These are phyloP conservation scores for Synchytrium microbalum DNA, from an alignment of 371 early-diverging fungal genomes.

Conservation along the genomic window DNA sequence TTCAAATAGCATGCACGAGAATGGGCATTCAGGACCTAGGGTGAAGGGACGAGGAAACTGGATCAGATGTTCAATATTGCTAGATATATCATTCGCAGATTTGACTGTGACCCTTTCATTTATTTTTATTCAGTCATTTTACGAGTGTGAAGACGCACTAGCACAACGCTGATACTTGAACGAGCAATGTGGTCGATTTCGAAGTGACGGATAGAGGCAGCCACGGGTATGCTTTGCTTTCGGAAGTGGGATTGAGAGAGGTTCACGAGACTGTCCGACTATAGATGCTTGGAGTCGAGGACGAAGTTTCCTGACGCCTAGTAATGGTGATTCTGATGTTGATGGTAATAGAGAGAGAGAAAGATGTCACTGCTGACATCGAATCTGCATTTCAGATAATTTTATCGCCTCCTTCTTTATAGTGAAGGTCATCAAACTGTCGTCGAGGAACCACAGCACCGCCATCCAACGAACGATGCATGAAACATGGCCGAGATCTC, in stretches of 20 bases:
- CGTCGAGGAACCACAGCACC: neutral
- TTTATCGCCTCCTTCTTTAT: too few species aligned
- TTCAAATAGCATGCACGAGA: constrained; percentile 18
- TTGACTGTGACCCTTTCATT: neutral
- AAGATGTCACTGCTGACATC: constrained; percentile 10
- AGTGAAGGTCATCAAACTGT: neutral
- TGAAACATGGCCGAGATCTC: neutral
- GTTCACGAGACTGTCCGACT: neutral
- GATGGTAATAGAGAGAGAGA: constrained; percentile 13
- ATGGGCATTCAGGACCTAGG: constrained; percentile 66
- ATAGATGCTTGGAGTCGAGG: neutral
- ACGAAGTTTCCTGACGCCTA: constrained; percentile 5
- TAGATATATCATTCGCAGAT: neutral
- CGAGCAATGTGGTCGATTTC: constrained; percentile 16
- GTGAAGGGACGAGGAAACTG: constrained; percentile 81
- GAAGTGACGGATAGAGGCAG: constrained; percentile 13
- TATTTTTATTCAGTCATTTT: constrained; percentile 42
- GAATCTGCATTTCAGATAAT: too few species aligned
- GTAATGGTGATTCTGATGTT: constrained; percentile 10
- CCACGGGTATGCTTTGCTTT: neutral
- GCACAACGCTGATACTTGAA: constrained; percentile 62
- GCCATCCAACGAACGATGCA: constrained; percentile 16
- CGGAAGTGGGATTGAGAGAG: neutral
- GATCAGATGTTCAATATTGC: constrained; percentile 62
- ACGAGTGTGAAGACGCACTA: constrained; percentile 55